Evolutionary conservation across 169 alveolate species (phyloP).

Genomic region (Cryptosporidium canis): DNA sequence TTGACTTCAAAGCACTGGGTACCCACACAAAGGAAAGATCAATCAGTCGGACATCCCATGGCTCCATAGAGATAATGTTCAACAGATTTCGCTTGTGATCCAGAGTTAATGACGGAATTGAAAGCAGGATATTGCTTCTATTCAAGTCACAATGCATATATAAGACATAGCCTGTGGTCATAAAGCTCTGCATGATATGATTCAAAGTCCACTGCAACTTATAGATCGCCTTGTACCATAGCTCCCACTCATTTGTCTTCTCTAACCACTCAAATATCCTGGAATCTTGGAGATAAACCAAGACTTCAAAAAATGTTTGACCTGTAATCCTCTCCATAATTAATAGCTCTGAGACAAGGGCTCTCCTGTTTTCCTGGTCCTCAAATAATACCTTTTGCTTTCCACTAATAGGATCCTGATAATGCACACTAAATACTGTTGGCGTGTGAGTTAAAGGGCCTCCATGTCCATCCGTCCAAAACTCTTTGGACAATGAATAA

Average conservation of each 20-base stretch:
- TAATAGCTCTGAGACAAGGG: slow-evolving; percentile 53
- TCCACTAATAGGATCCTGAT: slow-evolving; percentile 5
- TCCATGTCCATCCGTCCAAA: slow-evolving; percentile 69
- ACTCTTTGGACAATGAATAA: slow-evolving; percentile 42
- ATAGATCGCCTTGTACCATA: slow-evolving; percentile 42
- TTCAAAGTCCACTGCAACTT: slow-evolving; percentile 47
- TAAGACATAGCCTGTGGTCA: slow-evolving; percentile 43
- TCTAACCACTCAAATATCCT: slow-evolving; percentile 28
- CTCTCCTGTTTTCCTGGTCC: slow-evolving; percentile 43
- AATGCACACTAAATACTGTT: slow-evolving; percentile 66
- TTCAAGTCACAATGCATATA: slow-evolving; percentile 73
- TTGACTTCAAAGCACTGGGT: slow-evolving; percentile 38
- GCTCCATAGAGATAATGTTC: slow-evolving; percentile 26
- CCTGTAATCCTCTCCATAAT: slow-evolving; percentile 69
- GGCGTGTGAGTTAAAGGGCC: slow-evolving; percentile 58
- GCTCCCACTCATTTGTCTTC: slow-evolving; percentile 45
- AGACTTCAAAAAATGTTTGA: slow-evolving; percentile 41
- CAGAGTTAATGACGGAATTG: slow-evolving; percentile 46
- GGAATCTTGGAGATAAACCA: slow-evolving; percentile 25
- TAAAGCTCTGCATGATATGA: slow-evolving; percentile 57
- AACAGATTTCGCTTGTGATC: slow-evolving; percentile 29
- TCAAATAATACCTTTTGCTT: slow-evolving; percentile 45
- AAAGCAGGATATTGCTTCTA: slow-evolving; percentile 50
- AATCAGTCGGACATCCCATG: slow-evolving; percentile 54
- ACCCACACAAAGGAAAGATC: slow-evolving; percentile 71